Percentiles rank a stretch among this genome's conserved stretches.
Evolutionary conservation across 2,329 filamentous ascomycete genomes (phyloP).

Genomic region (Ceratocystis alfenasii): DNA sequence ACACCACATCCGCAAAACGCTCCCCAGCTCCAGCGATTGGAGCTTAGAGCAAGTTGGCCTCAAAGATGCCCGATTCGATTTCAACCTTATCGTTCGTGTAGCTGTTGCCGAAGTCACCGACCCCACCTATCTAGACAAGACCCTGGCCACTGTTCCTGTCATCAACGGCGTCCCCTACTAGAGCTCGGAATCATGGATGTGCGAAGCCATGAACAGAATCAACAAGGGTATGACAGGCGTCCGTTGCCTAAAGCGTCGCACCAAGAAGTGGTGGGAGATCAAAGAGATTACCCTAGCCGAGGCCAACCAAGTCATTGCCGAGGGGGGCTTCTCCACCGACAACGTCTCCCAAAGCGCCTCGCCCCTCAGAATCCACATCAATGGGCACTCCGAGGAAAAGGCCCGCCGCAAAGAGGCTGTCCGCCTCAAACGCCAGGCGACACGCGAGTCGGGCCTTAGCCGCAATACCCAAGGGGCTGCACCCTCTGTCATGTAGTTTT

Average conservation of each 20-base stretch:
- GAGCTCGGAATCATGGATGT: conserved; percentile 18
- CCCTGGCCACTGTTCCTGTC: conserved; percentile 12
- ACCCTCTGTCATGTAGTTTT: neutral
- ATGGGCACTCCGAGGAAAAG: conserved; percentile 9
- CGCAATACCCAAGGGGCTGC: neutral
- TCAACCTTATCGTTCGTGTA: conserved; percentile 17
- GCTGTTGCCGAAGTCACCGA: conserved; percentile 19
- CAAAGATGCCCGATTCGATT: conserved; percentile 11
- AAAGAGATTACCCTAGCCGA: conserved; percentile 14
- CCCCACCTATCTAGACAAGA: conserved; percentile 3
- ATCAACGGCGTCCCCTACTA: conserved; percentile 2
- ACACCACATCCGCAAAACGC: conserved; percentile 9
- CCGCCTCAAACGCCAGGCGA: conserved; percentile 8
- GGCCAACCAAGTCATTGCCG: conserved; percentile 1
- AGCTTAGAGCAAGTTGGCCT: conserved; percentile 11
- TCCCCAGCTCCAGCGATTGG: neutral
- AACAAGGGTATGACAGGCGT: conserved; percentile 13
- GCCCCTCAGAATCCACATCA: neutral
- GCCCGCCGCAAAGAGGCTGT: conserved; percentile 12
- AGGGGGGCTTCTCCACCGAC: conserved; percentile 9
- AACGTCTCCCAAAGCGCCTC: conserved; percentile 6
- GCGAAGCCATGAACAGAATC: conserved; percentile 13
- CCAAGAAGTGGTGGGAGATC: conserved; percentile 18
- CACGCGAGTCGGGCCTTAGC: conserved; percentile 2
- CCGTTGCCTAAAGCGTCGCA: conserved; percentile 14